These are phyloP conservation scores for Ceratorhiza oryzae-sativae DNA, from an alignment of 1,284 basidiomycete species.

Conservation along the genomic window DNA sequence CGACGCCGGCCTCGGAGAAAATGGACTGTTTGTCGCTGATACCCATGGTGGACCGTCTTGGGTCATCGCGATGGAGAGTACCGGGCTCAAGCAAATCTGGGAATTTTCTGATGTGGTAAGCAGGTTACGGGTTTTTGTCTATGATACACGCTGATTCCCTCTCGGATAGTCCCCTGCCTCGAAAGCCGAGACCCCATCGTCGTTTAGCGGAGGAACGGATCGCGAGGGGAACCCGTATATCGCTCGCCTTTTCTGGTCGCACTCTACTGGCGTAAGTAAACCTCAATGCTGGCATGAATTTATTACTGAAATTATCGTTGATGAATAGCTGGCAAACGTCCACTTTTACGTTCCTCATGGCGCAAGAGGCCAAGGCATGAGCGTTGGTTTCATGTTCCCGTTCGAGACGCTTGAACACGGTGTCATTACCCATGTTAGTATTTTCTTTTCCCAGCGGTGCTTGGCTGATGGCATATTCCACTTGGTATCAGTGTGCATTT, in stretches of 20 bases:
- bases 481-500: constrained; percentile 53
- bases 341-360: constrained; percentile 68
- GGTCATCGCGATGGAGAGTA: constrained; percentile 60
- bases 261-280: constrained; percentile 60
- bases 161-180: neutral
- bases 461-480: constrained; percentile 39
- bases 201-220: constrained; percentile 63
- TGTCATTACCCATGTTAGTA: constrained; percentile 69
- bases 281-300: neutral
- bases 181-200: constrained; percentile 22
- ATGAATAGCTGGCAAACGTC: constrained; percentile 44
- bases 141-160: neutral
- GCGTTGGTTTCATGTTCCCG: constrained; percentile 70
- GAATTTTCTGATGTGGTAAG: constrained; percentile 68
- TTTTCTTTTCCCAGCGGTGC: constrained; percentile 23
- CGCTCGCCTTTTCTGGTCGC: constrained; percentile 77
- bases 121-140: constrained; percentile 42
- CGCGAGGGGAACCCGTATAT: constrained; percentile 66
- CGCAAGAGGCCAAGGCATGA: constrained; percentile 62
- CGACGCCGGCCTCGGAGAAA: constrained; percentile 48
- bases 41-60: constrained; percentile 62
- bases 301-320: neutral
- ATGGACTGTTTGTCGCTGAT: constrained; percentile 54
- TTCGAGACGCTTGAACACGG: constrained; percentile 79
- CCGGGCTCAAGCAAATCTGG: constrained; percentile 55